A percentile compares a stretch with the other conserved stretches of the same genome.
phyloP scores from a whole-genome alignment of 2,329 filamentous ascomycete species.

The Fusarium sp. region DNA sequence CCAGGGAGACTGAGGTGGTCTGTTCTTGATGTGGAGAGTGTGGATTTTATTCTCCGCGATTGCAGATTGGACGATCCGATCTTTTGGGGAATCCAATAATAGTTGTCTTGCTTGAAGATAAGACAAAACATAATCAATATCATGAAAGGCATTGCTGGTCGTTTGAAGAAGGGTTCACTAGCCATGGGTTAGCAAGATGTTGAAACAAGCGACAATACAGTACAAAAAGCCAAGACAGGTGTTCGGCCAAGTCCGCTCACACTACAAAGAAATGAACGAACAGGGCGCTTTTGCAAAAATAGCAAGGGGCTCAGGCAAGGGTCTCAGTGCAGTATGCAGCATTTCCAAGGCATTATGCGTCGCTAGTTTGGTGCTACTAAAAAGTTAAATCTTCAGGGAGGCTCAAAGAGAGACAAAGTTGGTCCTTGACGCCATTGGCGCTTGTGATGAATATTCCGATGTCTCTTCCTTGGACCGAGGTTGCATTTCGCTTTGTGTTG shows the following conservation, averaged over 20 bases:
- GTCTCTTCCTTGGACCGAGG: constrained; percentile 13
- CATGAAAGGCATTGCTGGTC: too few species aligned
- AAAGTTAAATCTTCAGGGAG: constrained; percentile 15
- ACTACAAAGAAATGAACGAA: constrained; percentile 4
- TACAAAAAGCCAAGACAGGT: constrained; percentile 23
- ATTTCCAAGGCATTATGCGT: constrained; percentile 37
- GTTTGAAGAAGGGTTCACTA: neutral
- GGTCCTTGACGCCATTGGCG: constrained; percentile 39
- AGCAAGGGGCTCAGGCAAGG: constrained; percentile 26
- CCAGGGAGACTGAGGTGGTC: constrained; percentile 17
- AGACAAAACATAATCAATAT: neutral
- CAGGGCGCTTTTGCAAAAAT: constrained; percentile 13
- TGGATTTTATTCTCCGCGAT: constrained; percentile 25
- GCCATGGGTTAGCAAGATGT: neutral
- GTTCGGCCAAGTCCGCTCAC: constrained; percentile 34
- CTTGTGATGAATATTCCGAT: constrained; percentile 25
- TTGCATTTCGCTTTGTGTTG: neutral
- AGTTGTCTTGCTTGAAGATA: neutral
- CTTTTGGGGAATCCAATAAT: neutral
- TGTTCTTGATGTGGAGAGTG: constrained; percentile 10
- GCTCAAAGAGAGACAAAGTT: constrained; percentile 12
- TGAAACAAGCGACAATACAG: constrained; percentile 5
- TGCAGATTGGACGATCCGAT: constrained; percentile 12
- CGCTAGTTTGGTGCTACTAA: constrained; percentile 21
- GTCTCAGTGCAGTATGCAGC: constrained; percentile 4